These are phyloP conservation scores for Didymella lethalis DNA, from an alignment of 2,329 filamentous ascomycete species.

Conservation along the genomic window DNA sequence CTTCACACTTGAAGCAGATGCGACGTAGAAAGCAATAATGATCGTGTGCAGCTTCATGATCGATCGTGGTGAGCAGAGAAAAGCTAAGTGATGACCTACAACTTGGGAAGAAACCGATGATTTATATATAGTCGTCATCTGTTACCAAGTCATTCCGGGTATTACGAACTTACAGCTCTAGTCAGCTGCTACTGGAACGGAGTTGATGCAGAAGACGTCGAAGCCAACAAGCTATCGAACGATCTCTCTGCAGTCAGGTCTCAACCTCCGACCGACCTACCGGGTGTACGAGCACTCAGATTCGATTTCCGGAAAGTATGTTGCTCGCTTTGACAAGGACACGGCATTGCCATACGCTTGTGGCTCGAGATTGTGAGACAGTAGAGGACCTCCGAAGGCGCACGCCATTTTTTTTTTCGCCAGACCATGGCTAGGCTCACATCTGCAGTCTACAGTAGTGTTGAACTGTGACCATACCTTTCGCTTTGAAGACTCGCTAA, in stretches of 20 bases:
- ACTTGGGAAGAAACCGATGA: not conserved
- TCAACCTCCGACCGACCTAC: constrained; percentile 2
- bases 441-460: not conserved
- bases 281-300: not conserved
- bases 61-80: constrained; percentile 10
- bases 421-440: not conserved
- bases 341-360: not conserved
- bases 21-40: not conserved
- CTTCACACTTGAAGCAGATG: not conserved
- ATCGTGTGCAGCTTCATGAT: constrained; percentile 33
- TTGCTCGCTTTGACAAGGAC: not conserved
- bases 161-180: not conserved
- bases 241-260: not conserved
- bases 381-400: not conserved
- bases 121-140: not conserved
- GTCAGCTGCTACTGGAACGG: not conserved
- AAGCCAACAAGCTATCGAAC: not conserved
- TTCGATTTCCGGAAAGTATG: not conserved
- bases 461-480: not conserved
- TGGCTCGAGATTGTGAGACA: not conserved
- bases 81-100: not conserved
- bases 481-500: not conserved
- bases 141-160: not conserved
- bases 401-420: not conserved
- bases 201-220: not conserved